Evolutionary conservation across 208 protist species (phyloP), one percentile per base, ranked within the genome.

Genomic region (Trypanosoma conorhini): DNA sequence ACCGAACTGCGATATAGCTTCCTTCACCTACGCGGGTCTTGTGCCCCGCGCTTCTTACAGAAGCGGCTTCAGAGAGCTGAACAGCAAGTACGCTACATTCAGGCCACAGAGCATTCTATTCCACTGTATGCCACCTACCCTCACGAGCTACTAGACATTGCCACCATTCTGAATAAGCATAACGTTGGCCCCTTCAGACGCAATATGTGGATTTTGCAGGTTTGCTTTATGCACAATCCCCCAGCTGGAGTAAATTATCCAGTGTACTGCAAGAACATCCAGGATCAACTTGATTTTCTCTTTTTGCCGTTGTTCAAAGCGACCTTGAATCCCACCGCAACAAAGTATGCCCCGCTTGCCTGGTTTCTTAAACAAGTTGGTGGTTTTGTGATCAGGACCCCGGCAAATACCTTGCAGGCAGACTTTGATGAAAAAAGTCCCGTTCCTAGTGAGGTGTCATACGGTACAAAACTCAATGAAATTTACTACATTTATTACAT

Each of bases 401-500:
- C 64, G 13, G 64, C 70, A 31, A 76, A 88, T 62, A 78, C 65
- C 3, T 66, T 80, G 19, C 80, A 81, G 59, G 31, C 64, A 33
- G 86, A 92, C 70, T 93, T 94, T 74, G 79, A 96, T 74, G 73
- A 77, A 54, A 69, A 63, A 35, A 68, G 68, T 8, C 72, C 70
- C 30, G 40, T 70, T 24, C 91, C 91, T 12, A 72, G 82, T 50
- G 77, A 82, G 24, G 96, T 98, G 70, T 69, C 65, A 1, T 82
- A 79, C 38, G 67, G 75, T 4, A 70, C 75, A n/a, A 96, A 97
- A 80, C 98, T 97, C 65, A 98, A 98, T 60, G 97, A 98, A 65
- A 78, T 97, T 21, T 99, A 99, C 84, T 99, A 98, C 76, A 79
- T 89, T 38, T 98, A 98, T 83, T 99, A 99, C 81, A 88, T 99